Conservation (phyloP, 305 asterid species). For the Fraxinus paxiana region DNA sequence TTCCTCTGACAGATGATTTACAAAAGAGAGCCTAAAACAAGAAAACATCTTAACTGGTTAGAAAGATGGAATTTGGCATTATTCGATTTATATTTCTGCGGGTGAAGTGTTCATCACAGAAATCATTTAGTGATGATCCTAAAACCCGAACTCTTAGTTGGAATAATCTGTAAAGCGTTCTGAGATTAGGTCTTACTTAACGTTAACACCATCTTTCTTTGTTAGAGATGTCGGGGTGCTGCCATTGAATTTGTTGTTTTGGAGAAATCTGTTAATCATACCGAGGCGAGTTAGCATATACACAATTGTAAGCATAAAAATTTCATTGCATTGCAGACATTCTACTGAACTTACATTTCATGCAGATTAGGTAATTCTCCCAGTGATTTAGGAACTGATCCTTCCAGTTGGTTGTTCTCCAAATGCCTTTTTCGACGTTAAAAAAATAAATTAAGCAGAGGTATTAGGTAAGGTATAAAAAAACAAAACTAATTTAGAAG, state of each 20-base stretch:
- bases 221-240: conserved; percentile 44
- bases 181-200: conserved; percentile 38
- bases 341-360: conserved; percentile 50
- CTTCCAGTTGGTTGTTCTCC: conserved; percentile 70
- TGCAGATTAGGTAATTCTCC: conserved; percentile 53
- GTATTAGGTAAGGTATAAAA: neutral
- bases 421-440: conserved; percentile 45
- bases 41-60: neutral
- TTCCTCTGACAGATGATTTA: conserved; percentile 13
- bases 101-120: neutral
- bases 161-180: neutral
- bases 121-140: neutral
- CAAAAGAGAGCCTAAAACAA: conserved; percentile 30
- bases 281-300: neutral
- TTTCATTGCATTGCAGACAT: neutral
- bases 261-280: conserved; percentile 50
- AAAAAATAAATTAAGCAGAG: neutral
- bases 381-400: conserved; percentile 53
- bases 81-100: neutral
- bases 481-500: neutral
- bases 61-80: neutral
- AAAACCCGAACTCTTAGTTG: neutral
- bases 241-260: conserved; percentile 54
- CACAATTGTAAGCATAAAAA: neutral
- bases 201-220: conserved; percentile 33